Conservation (phyloP, 495 filamentous ascomycete species). For the Parathielavia hyrcaniae region DNA sequence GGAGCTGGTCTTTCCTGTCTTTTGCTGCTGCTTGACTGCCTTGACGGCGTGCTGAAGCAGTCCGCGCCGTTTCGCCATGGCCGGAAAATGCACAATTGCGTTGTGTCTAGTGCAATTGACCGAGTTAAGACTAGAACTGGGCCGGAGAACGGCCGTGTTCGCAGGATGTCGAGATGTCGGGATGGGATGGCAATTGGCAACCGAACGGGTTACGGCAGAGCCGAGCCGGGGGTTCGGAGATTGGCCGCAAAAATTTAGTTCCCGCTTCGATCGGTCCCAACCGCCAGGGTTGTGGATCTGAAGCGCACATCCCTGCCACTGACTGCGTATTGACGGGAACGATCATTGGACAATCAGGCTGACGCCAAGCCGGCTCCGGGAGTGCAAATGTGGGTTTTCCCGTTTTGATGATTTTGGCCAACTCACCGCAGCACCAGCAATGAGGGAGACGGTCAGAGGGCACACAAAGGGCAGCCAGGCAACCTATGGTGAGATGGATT, state of each 20-base stretch:
- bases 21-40: slow-evolving; percentile 21
- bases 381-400: background rate
- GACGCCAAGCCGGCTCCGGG: slow-evolving; percentile 20
- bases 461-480: background rate
- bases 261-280: slow-evolving; percentile 13
- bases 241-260: slow-evolving; percentile 12
- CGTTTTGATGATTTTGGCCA: background rate
- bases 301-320: background rate
- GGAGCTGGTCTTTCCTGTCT: background rate
- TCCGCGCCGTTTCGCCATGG: slow-evolving; percentile 22
- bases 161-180: slow-evolving; percentile 1
- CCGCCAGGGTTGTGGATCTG: slow-evolving; percentile 15
- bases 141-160: background rate
- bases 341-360: background rate
- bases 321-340: background rate
- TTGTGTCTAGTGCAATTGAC: background rate
- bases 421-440: background rate
- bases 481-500: background rate
- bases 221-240: slow-evolving; percentile 13
- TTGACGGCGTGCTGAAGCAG: slow-evolving; percentile 21
- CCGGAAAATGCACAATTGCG: too few species aligned
- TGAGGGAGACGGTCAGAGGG: background rate
- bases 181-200: too few species aligned
- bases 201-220: background rate
- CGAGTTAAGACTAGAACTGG: background rate